A percentile compares a stretch with the other conserved stretches of the same genome.
Conservation (phyloP, 108 stramenopile genomes). For the Skeletonema tropicum region DNA sequence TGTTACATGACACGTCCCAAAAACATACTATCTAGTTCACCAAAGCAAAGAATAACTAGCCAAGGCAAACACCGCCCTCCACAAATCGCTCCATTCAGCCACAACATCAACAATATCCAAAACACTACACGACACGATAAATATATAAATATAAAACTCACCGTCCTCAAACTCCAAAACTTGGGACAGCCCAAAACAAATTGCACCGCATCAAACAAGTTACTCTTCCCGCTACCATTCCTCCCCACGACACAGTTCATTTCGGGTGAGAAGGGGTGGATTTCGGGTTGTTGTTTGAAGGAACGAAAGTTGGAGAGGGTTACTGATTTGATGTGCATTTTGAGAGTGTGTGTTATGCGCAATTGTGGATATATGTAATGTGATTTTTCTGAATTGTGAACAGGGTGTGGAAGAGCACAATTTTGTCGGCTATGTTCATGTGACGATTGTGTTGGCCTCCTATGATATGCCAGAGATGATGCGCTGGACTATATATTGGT, state of each 20-base stretch:
- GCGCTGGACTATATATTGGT: background rate
- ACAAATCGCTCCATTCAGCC: background rate
- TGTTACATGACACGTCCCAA: background rate
- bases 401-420: background rate
- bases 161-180: conserved; percentile 87
- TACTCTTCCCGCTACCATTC: conserved; percentile 97
- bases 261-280: conserved; percentile 94
- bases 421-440: too few relatives aligned
- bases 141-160: conserved; percentile 39
- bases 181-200: conserved; percentile 93
- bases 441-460: background rate
- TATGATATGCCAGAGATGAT: background rate
- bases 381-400: background rate
- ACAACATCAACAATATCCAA: too few relatives aligned
- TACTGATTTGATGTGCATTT: conserved; percentile 97
- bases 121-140: background rate
- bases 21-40: too few relatives aligned
- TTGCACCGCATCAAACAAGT: conserved; percentile 98
- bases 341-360: background rate
- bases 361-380: conserved; percentile 1
- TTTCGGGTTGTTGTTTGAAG: conserved; percentile 93
- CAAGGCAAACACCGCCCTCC: background rate
- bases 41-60: background rate
- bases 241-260: conserved; percentile 95
- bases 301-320: conserved; percentile 96